These are phyloP conservation scores for Diaporthe batatas DNA, from an alignment of 2,329 filamentous ascomycete species.

Conservation along the genomic window DNA sequence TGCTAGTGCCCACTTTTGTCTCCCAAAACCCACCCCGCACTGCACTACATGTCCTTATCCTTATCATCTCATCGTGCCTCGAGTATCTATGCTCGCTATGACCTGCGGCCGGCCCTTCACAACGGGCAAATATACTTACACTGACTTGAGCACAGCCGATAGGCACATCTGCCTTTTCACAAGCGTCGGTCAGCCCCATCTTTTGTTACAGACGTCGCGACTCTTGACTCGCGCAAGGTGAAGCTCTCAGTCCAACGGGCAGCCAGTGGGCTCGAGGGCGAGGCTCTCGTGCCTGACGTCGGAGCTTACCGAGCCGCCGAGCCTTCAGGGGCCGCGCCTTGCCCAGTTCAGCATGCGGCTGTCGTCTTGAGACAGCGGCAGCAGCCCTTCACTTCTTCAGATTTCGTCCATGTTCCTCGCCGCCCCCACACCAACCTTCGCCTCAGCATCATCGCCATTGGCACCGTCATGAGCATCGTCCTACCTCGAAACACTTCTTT, in stretches of 20 bases:
- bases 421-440: not conserved
- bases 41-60: not conserved
- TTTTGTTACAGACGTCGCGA: slow-evolving; percentile 3
- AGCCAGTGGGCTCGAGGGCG: not conserved
- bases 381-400: slow-evolving; percentile 34
- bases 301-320: slow-evolving; percentile 35
- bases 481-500: slow-evolving; percentile 1
- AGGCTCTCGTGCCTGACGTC: slow-evolving; percentile 24
- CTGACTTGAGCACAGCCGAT: not conserved
- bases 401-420: not conserved
- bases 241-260: slow-evolving; percentile 1
- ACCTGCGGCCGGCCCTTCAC: not conserved
- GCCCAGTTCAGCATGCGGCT: slow-evolving; percentile 29
- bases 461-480: not conserved
- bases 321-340: slow-evolving; percentile 21
- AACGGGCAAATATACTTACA: not conserved
- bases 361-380: slow-evolving; percentile 38
- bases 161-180: not conserved
- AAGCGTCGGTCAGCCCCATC: slow-evolving; percentile 14
- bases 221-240: slow-evolving; percentile 17
- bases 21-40: slow-evolving; percentile 4
- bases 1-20: not conserved
- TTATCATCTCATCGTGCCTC: not conserved
- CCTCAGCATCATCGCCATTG: not conserved
- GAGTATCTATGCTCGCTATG: not conserved